Evolutionary conservation across 176 grass and related monocot genomes (phyloP).

Genomic region (Saccharum spontaneum): DNA sequence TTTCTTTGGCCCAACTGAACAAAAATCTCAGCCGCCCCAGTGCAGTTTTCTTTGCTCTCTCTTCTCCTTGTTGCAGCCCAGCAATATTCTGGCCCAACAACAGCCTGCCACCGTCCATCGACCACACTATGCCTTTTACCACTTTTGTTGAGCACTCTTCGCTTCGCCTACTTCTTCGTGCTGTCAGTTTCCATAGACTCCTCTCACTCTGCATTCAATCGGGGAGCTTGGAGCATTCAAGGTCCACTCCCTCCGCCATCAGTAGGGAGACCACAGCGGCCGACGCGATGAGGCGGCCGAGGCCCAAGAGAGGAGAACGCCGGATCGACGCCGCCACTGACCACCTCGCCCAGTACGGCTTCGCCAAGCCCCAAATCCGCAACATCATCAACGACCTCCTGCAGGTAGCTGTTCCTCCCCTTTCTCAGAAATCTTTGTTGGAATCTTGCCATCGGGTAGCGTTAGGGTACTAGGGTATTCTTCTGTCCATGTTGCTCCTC

Average conservation of each 20-base stretch:
- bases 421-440: neutral
- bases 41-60: no score
- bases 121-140: no score
- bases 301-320: conserved; percentile 5
- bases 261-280: neutral
- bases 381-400: neutral
- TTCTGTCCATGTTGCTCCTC: neutral
- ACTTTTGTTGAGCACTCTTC: no score
- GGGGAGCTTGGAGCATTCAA: neutral
- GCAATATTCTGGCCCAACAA: no score
- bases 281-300: neutral
- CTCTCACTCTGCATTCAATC: no score
- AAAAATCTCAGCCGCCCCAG: no score
- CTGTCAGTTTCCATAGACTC: no score
- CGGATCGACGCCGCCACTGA: conserved; percentile 18
- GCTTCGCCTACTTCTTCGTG: no score
- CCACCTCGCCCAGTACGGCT: neutral
- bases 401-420: neutral
- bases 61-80: no score
- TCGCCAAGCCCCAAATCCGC: conserved; percentile 10
- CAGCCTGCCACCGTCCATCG: no score
- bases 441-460: neutral
- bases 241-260: neutral
- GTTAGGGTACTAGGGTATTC: neutral
- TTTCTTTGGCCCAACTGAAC: no score